A percentile compares a stretch with the other conserved stretches of the same genome.
Conservation (phyloP, 495 filamentous ascomycete genomes). For the Podospora bellae-mahoneyi region DNA sequence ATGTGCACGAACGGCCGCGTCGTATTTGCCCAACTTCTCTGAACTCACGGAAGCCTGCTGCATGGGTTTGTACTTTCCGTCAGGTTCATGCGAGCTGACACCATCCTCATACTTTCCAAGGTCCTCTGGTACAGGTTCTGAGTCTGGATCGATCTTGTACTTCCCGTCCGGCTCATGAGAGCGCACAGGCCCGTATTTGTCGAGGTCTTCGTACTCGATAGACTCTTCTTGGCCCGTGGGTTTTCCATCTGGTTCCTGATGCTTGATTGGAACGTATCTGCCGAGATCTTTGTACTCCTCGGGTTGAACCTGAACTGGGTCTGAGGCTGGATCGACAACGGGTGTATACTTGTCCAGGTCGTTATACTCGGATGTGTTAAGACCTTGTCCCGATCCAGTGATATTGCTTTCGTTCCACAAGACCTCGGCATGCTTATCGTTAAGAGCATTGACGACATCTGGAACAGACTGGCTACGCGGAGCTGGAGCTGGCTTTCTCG, state of each 20-base stretch:
- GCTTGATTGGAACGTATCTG: constrained; percentile 21
- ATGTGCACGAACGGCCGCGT: not conserved
- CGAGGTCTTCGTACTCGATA: constrained; percentile 5
- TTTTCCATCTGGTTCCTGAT: constrained; percentile 30
- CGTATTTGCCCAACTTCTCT: not conserved
- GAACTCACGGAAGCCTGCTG: not conserved
- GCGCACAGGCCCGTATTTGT: constrained; percentile 16
- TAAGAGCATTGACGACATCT: constrained; percentile 17
- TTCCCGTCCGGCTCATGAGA: constrained; percentile 28
- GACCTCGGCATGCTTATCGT: constrained; percentile 19
- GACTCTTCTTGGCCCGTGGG: not conserved
- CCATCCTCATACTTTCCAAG: constrained; percentile 19
- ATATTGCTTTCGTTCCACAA: constrained; percentile 23
- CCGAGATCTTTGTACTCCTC: constrained; percentile 20
- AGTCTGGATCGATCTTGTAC: constrained; percentile 15
- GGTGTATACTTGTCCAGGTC: constrained; percentile 7
- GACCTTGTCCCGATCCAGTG: not conserved
- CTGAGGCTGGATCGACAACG: not conserved
- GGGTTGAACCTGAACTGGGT: not conserved
- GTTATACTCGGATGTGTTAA: not conserved
- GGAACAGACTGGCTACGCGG: constrained; percentile 8
- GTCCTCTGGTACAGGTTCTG: constrained; percentile 7
- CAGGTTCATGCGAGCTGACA: constrained; percentile 16
- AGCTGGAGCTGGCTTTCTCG: not conserved
- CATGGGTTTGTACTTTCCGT: constrained; percentile 30